Conservation (phyloP, 371 early-diverging fungal genomes). For the Funneliformis caledonium region DNA sequence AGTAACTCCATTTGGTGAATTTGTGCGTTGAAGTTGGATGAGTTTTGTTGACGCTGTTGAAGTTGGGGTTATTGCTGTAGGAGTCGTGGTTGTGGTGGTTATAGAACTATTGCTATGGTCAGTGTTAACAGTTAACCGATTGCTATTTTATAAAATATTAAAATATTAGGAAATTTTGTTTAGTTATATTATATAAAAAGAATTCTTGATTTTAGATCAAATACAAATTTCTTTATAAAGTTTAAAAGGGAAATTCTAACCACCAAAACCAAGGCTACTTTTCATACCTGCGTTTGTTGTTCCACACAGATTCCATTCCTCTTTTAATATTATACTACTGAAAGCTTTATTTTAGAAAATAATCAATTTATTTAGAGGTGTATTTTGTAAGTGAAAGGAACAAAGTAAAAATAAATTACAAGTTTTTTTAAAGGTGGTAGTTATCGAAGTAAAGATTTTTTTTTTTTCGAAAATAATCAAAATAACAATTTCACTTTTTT, state of each 20-base stretch:
- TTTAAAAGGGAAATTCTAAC: neutral
- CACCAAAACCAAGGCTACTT: neutral
- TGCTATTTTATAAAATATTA: slow-evolving; percentile 11
- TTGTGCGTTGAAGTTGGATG: slow-evolving; percentile 40
- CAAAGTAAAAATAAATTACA: neutral
- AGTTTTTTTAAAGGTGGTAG: neutral
- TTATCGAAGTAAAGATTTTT: neutral
- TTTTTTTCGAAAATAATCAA: neutral
- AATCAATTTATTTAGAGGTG: neutral
- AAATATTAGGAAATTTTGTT: too few species aligned
- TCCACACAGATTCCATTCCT: slow-evolving; percentile 39
- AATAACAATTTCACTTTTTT: neutral
- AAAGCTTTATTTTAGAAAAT: neutral
- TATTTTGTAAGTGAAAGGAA: neutral
- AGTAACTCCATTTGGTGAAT: slow-evolving; percentile 35
- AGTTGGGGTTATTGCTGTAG: slow-evolving; percentile 22
- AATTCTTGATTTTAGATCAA: too few species aligned
- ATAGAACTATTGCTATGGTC: slow-evolving; percentile 24
- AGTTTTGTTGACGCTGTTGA: slow-evolving; percentile 39
- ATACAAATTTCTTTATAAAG: too few species aligned
- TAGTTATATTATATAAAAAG: too few species aligned
- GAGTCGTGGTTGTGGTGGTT: slow-evolving; percentile 24
- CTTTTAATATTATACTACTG: neutral
- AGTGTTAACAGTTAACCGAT: slow-evolving; percentile 38
- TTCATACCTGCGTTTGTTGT: slow-evolving; percentile 24